Evolutionary conservation across 1,139 yeast species (phyloP).

Genomic region (Protomyces gravidus): DNA sequence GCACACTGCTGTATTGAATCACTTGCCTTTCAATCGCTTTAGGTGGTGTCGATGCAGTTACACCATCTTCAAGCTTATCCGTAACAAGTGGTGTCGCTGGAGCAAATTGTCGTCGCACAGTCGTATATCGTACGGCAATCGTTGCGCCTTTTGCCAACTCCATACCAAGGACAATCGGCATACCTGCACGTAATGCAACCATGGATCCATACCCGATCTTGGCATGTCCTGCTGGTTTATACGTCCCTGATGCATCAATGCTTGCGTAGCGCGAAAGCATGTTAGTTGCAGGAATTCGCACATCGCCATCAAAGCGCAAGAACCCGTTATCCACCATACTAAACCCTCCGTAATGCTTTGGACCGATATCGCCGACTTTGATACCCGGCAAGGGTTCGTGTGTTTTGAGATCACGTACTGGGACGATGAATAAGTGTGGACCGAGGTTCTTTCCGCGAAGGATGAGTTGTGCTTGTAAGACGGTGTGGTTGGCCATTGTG

Average conservation of each 20-base stretch:
- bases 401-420: slow-evolving; percentile 63
- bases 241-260: slow-evolving; percentile 65
- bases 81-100: slow-evolving; percentile 5
- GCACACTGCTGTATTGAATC: slow-evolving; percentile 17
- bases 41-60: neutral
- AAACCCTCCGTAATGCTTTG: slow-evolving; percentile 46
- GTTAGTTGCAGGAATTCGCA: slow-evolving; percentile 73
- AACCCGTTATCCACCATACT: slow-evolving; percentile 83
- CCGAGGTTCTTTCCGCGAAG: slow-evolving; percentile 70
- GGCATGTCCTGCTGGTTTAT: slow-evolving; percentile 66
- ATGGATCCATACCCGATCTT: slow-evolving; percentile 84
- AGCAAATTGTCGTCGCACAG: slow-evolving; percentile 83
- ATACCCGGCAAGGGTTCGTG: slow-evolving; percentile 70
- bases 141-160: slow-evolving; percentile 74
- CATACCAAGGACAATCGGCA: slow-evolving; percentile 82
- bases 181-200: slow-evolving; percentile 80
- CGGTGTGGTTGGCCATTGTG: slow-evolving; percentile 80
- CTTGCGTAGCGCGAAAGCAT: slow-evolving; percentile 78
- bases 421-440: slow-evolving; percentile 73
- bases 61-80: slow-evolving; percentile 22
- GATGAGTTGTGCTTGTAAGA: slow-evolving; percentile 74
- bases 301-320: slow-evolving; percentile 71
- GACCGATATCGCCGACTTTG: slow-evolving; percentile 84
- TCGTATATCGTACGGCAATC: slow-evolving; percentile 81
- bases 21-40: slow-evolving; percentile 8